Evolutionary conservation across 805 yeast genomes (phyloP).

Genomic region (Candida railenensis): DNA sequence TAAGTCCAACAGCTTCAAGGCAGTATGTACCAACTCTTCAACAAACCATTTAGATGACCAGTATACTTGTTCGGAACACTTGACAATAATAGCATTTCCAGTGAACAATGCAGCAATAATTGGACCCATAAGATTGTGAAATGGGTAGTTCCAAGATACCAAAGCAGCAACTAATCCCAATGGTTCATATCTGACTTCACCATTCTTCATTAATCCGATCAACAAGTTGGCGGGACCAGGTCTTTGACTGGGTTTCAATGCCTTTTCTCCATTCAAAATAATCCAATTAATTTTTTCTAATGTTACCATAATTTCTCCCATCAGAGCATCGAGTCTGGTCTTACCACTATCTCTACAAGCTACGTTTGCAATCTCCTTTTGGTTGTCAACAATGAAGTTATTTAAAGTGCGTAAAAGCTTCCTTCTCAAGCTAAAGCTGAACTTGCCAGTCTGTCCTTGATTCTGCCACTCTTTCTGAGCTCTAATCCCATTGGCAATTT

Average conservation of each 20-base stretch:
- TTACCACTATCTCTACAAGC: conserved; percentile 98
- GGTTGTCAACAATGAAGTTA: conserved; percentile 74
- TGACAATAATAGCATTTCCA: conserved; percentile 88
- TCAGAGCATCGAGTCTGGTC: conserved; percentile 91
- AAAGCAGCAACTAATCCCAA: conserved; percentile 85
- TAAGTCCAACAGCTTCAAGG: conserved; percentile 70
- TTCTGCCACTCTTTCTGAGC: conserved; percentile 54
- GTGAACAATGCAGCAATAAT: conserved; percentile 83
- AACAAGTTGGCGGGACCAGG: conserved; percentile 86
- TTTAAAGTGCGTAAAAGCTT: conserved; percentile 69
- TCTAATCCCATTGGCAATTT: conserved; percentile 48
- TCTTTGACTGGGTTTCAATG: conserved; percentile 68
- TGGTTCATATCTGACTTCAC: conserved; percentile 93
- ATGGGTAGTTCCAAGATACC: conserved; percentile 97
- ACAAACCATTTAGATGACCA: conserved; percentile 89
- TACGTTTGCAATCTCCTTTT: conserved; percentile 81
- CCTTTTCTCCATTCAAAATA: conserved; percentile 73
- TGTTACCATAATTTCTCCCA: conserved; percentile 96
- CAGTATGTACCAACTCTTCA: conserved; percentile 64
- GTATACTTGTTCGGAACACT: conserved; percentile 93
- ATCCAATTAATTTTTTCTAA: conserved; percentile 92
- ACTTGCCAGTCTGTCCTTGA: conserved; percentile 16
- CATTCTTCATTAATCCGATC: conserved; percentile 81
- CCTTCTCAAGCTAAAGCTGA: conserved; percentile 65
- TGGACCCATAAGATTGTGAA: conserved; percentile 93